These are phyloP conservation scores for Graphilbum fragrans DNA, from an alignment of 2,329 filamentous ascomycete species.

Conservation along the genomic window DNA sequence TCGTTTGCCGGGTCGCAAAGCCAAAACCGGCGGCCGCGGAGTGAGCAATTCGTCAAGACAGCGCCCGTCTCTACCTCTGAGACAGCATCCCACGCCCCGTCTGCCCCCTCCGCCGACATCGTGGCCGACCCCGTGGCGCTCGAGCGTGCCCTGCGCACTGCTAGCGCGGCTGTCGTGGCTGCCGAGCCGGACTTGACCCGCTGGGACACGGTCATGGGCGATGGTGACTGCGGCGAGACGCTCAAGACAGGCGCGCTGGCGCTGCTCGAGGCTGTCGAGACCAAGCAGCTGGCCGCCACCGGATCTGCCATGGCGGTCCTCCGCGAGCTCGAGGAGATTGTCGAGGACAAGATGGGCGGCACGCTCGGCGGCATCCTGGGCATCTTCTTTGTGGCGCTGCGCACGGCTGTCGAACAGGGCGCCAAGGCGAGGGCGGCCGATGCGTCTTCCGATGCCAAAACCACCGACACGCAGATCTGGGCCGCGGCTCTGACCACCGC, in stretches of 20 bases:
- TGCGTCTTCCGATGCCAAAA: slow-evolving; percentile 12
- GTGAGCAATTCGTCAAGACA: too few species aligned
- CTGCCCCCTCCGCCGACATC: too few species aligned
- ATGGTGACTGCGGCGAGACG: slow-evolving; percentile 55
- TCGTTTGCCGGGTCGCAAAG: slow-evolving; percentile 34
- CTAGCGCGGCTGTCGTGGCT: slow-evolving; percentile 37
- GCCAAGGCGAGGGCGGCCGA: not conserved
- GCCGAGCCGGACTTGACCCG: slow-evolving; percentile 51
- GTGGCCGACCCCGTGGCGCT: slow-evolving; percentile 40
- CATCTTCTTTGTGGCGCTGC: slow-evolving; percentile 39
- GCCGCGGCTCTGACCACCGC: slow-evolving; percentile 27
- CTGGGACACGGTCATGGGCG: slow-evolving; percentile 52
- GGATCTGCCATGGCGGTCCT: slow-evolving; percentile 36
- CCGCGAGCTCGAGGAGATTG: slow-evolving; percentile 37
- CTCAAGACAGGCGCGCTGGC: slow-evolving; percentile 38
- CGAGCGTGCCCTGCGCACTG: slow-evolving; percentile 41
- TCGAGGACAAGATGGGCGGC: slow-evolving; percentile 43
- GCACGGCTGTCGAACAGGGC: slow-evolving; percentile 22
- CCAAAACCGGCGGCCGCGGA: slow-evolving; percentile 21
- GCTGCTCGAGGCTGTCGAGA: slow-evolving; percentile 32
- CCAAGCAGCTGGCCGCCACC: too few species aligned
- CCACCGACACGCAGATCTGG: slow-evolving; percentile 31
- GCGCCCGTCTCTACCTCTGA: too few species aligned
- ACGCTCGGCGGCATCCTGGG: slow-evolving; percentile 40
- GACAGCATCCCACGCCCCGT: not conserved